Evolutionary conservation across 1,284 basidiomycete species (phyloP).

Genomic region (Ustilago nuda): DNA sequence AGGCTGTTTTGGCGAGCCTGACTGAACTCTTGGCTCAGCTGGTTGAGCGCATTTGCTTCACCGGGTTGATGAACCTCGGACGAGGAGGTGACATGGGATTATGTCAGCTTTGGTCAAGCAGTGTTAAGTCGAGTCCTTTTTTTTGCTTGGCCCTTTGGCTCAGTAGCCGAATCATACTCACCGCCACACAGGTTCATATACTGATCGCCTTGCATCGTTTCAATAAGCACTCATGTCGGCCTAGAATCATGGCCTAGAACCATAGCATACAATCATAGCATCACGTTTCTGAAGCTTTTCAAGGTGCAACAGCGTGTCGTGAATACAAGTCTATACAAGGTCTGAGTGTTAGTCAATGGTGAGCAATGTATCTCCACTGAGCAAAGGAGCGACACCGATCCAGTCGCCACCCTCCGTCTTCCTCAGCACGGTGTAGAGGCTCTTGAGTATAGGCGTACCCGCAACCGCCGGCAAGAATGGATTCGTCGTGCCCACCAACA

Average conservation of each 20-base stretch:
- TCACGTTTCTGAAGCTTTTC: neutral
- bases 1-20: neutral
- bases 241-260: neutral
- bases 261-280: neutral
- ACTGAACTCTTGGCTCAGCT: neutral
- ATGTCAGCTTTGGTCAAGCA: too few species aligned
- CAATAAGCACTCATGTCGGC: neutral
- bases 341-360: neutral
- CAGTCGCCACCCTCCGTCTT: constrained; percentile 21
- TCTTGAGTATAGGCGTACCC: constrained; percentile 39
- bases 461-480: constrained; percentile 35
- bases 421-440: constrained; percentile 34
- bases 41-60: too few species aligned
- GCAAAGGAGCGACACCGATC: constrained; percentile 37
- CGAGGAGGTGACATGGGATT: too few species aligned
- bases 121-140: too few species aligned
- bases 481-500: constrained; percentile 36
- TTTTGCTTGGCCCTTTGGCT: neutral
- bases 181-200: neutral
- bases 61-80: too few species aligned
- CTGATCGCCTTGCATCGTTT: neutral
- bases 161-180: neutral
- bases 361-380: constrained; percentile 2
- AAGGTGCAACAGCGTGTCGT: neutral
- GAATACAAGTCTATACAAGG: neutral